phyloP scores from a whole-genome alignment of 2,329 filamentous ascomycete species.

The Didymella exigua region DNA sequence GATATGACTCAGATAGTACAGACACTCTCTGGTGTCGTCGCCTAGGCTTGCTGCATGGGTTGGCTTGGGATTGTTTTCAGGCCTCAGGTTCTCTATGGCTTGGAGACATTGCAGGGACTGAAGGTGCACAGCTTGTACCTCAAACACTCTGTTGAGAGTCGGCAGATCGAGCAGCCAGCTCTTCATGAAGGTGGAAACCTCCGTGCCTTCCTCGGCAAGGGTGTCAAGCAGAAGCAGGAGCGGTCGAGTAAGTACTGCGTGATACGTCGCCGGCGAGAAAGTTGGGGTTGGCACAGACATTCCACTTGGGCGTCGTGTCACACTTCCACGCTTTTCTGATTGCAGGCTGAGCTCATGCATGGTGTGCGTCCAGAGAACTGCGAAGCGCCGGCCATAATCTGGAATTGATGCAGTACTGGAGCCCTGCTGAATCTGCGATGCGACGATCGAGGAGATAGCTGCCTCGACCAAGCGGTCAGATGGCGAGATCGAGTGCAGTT shows the following conservation, averaged over 20 bases:
- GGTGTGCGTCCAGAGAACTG: conserved; percentile 81
- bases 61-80: conserved; percentile 7
- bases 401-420: conserved; percentile 8
- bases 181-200: conserved; percentile 76
- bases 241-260: conserved; percentile 78
- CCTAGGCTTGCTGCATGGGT: background rate
- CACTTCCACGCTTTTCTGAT: conserved; percentile 41
- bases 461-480: conserved; percentile 79
- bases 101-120: conserved; percentile 40
- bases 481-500: conserved; percentile 75
- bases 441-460: conserved; percentile 72
- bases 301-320: conserved; percentile 39
- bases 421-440: conserved; percentile 13
- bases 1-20: conserved; percentile 78
- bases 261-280: conserved; percentile 61
- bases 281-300: conserved; percentile 32
- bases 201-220: conserved; percentile 72
- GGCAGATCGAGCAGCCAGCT: conserved; percentile 75
- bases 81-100: conserved; percentile 23
- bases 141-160: conserved; percentile 57
- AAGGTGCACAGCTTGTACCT: conserved; percentile 42
- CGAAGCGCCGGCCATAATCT: conserved; percentile 72
- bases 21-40: conserved; percentile 75
- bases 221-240: conserved; percentile 82
- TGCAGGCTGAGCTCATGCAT: conserved; percentile 49